Conservation (phyloP, 192 early-diverging fungal species). For the Backusella mclennaniae region DNA sequence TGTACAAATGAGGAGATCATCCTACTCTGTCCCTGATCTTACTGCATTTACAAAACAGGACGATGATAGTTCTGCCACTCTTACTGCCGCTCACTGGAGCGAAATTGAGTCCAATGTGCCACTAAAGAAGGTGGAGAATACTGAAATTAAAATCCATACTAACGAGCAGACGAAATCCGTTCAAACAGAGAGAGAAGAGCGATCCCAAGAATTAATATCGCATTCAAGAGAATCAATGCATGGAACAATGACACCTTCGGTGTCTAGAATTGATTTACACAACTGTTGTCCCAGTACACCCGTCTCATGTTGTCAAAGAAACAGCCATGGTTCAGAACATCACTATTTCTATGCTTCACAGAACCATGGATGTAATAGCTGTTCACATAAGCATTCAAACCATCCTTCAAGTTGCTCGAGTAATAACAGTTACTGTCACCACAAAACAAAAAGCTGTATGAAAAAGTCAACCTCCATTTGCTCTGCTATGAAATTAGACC, state of each 20-base stretch:
- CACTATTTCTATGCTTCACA: background rate
- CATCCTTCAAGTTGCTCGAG: background rate
- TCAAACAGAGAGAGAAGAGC: background rate
- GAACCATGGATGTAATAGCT: background rate
- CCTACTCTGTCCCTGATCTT: slow-evolving; percentile 23
- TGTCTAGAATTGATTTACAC: background rate
- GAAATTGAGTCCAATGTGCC: background rate
- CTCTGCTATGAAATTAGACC: background rate
- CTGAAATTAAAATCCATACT: background rate
- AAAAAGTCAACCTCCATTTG: background rate
- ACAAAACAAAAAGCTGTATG: background rate
- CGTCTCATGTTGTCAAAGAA: background rate
- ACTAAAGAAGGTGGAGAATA: background rate
- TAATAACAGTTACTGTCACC: background rate
- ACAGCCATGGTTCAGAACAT: background rate
- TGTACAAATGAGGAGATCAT: slow-evolving; percentile 1
- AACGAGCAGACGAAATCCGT: background rate
- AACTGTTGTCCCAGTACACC: background rate
- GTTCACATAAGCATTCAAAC: background rate
- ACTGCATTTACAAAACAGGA: background rate
- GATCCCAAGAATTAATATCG: background rate
- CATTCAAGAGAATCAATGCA: background rate
- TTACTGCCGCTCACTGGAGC: background rate
- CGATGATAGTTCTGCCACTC: background rate
- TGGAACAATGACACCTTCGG: background rate